Evolutionary conservation across 129 eudicot species (phyloP), one percentile per base, ranked within the genome.

Genomic region (Logfia minima): DNA sequence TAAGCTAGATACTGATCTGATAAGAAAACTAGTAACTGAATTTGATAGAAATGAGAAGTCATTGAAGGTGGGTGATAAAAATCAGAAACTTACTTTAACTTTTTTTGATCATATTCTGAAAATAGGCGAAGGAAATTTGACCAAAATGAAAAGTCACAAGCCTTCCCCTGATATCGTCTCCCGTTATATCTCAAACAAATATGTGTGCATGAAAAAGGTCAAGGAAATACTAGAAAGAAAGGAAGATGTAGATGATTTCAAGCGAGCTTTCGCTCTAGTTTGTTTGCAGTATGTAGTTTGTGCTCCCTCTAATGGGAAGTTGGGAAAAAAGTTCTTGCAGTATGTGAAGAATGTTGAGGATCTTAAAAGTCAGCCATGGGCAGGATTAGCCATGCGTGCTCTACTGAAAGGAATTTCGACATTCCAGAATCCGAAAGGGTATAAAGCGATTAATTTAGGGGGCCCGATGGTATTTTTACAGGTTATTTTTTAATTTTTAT

Each of bases 401-500:
- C 10, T 70, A 13, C 2, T 3, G 31, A 22, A 41, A 2, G 74
- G 32, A 39, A 43, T 69, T 69, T 8, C 8, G 1, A 34, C 17
- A 1, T 68, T 68, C 31, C 2, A 39, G 19, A 39, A 39, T 32
- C 52, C n/a, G 29, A 59, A 22, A 21, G 64, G 29, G 29, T n/a
- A 6, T 14, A 5, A 23, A 16, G 4, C 16, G 28, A 52, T 8
- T 26, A 17, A 10, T 52, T 45, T 45, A 43, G 59, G 76, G 64
- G 64, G 75, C 29, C 23, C 64, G 45, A 29, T 71, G 65, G 29
- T 71, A 71, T 71, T 71, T 71, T 71, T 71, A 53, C 48, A 52
- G 28, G 65, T 71, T 71, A 71, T 29, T 8, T 51, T 52, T 6
- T 0, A 7, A 53, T 17, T 55, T 18, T 55, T n/a, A n/a, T 55